phyloP scores from a whole-genome alignment of 2,329 filamentous ascomycete genomes.

The Grosmannia huntii region DNA sequence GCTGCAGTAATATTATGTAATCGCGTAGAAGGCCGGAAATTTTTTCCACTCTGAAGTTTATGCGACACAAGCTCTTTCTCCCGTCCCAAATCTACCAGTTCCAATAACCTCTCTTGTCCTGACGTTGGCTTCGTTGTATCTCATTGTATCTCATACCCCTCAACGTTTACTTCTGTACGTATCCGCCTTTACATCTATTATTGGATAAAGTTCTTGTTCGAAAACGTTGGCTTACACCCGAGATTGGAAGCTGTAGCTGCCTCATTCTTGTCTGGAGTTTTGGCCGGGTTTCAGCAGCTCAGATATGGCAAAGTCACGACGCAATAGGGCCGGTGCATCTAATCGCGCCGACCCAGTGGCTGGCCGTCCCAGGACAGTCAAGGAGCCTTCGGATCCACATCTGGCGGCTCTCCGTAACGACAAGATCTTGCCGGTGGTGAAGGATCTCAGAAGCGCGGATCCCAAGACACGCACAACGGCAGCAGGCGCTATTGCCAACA shows the following conservation, averaged over 20 bases:
- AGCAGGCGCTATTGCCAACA: conserved; percentile 45
- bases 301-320: conserved; percentile 47
- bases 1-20: neutral
- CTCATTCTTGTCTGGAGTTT: neutral
- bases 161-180: neutral
- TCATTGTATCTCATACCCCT: neutral
- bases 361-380: conserved; percentile 22
- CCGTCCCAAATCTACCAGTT: neutral
- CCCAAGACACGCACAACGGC: conserved; percentile 46
- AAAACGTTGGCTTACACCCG: neutral
- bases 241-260: neutral
- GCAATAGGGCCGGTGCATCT: conserved; percentile 32
- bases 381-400: conserved; percentile 50
- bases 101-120: neutral
- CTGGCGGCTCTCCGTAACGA: conserved; percentile 49
- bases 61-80: neutral
- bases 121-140: neutral
- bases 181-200: neutral
- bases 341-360: conserved; percentile 39
- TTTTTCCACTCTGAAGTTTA: neutral
- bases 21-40: neutral
- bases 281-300: neutral
- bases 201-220: neutral
- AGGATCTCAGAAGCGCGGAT: conserved; percentile 45
- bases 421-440: conserved; percentile 50